A percentile compares a stretch with the other conserved stretches of the same genome.
Conservation (phyloP, 352 stramenopile genomes). For the Phytopythium delawarense region DNA sequence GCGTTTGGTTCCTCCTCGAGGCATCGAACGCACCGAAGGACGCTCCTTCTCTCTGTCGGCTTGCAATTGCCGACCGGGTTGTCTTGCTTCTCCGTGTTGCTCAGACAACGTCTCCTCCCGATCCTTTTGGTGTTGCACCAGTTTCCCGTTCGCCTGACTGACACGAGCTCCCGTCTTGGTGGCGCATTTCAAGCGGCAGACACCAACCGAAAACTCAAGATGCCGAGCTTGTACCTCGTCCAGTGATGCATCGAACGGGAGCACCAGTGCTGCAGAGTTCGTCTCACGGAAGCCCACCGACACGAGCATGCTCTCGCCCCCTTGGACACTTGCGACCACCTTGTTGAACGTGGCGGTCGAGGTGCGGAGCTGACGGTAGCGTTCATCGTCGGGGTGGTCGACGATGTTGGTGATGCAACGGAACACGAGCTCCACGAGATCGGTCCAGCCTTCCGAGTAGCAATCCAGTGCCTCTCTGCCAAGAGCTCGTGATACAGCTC, state of each 20-base stretch:
- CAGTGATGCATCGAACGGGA: conserved; percentile 22
- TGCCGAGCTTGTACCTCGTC: conserved; percentile 27
- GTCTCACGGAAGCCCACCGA: conserved; percentile 56
- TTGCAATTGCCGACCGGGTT: too few relatives aligned
- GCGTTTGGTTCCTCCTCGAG: too few relatives aligned
- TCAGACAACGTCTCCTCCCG: background rate
- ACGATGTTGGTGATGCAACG: conserved; percentile 57
- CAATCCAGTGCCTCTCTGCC: conserved; percentile 2
- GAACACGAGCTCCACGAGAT: conserved; percentile 34
- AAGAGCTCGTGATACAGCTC: conserved; percentile 41
- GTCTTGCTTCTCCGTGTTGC: too few relatives aligned
- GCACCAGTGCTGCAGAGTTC: conserved; percentile 24
- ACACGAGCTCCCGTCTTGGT: background rate
- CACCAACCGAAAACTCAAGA: conserved; percentile 45
- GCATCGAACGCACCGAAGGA: too few relatives aligned
- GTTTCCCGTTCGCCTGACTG: background rate
- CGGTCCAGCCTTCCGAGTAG: conserved; percentile 20
- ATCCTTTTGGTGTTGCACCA: background rate
- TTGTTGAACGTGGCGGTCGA: conserved; percentile 44
- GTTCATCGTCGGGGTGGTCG: conserved; percentile 31
- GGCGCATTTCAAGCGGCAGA: background rate
- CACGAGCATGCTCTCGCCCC: conserved; percentile 38
- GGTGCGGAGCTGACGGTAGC: conserved; percentile 51
- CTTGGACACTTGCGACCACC: conserved; percentile 24
- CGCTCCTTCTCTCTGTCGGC: too few relatives aligned